phyloP scores from a whole-genome alignment of 306 rosid genomes.

The Rubus idaeus region DNA sequence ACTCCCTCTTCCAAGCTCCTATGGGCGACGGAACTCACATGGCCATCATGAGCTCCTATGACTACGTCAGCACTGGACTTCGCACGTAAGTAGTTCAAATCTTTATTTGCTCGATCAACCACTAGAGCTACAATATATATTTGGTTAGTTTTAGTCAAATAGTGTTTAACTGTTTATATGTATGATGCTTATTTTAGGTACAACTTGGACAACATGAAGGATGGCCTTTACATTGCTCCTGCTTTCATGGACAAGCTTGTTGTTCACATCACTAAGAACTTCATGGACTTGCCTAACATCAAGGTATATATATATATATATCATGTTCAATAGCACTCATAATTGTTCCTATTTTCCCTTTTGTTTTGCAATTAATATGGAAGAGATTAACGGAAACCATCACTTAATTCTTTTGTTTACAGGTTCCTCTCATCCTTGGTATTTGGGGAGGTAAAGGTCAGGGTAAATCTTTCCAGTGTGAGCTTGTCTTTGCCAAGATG shows the following conservation, averaged over 20 bases:
- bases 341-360: not conserved
- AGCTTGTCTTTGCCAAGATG: conserved; percentile 95
- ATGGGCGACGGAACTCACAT: conserved; percentile 55
- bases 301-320: conserved; percentile 45
- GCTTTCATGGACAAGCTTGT: conserved; percentile 99
- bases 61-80: conserved; percentile 80
- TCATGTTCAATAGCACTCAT: not conserved
- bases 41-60: conserved; percentile 84
- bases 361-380: not conserved
- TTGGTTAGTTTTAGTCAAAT: not conserved
- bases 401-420: not conserved
- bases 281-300: conserved; percentile 83
- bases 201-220: conserved; percentile 67
- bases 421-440: conserved; percentile 96
- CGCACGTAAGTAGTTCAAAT: conserved; percentile 40
- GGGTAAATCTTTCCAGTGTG: conserved; percentile 97
- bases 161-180: no score
- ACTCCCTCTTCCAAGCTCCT: conserved; percentile 85
- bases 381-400: conserved; percentile 1
- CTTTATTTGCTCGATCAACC: not conserved
- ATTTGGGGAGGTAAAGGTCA: conserved; percentile 99
- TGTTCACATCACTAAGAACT: conserved; percentile 95
- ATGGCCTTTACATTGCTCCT: conserved; percentile 88
- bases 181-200: conserved; percentile 46
- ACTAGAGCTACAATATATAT: not conserved